These are phyloP conservation scores for Circinella minor DNA, from an alignment of 371 early-diverging fungal species.

Conservation along the genomic window DNA sequence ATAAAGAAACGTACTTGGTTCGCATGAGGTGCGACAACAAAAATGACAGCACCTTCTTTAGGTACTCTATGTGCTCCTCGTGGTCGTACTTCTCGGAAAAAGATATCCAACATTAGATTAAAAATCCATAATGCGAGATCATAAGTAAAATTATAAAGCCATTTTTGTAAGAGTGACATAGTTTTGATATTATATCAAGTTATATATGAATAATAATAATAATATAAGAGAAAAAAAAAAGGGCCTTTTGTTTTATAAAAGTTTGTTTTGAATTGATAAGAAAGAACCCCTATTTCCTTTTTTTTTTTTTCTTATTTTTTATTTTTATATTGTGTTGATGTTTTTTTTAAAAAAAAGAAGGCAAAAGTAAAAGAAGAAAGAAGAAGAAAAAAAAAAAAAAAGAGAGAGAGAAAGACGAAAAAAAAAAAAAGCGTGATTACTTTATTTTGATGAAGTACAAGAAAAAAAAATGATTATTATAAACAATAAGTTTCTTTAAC, in stretches of 20 bases:
- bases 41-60: conserved; percentile 82
- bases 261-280: neutral
- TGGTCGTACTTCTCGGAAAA: conserved; percentile 84
- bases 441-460: too few relatives aligned
- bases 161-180: conserved; percentile 9
- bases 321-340: too few relatives aligned
- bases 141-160: conserved; percentile 16
- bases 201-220: neutral
- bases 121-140: conserved; percentile 50
- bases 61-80: conserved; percentile 89
- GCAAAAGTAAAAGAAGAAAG: too few relatives aligned
- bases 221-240: neutral
- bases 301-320: too few relatives aligned
- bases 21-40: conserved; percentile 92
- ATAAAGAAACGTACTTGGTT: conserved; percentile 75
- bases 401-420: neutral
- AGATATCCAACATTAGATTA: conserved; percentile 67
- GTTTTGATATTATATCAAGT: neutral
- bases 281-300: too few relatives aligned
- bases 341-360: too few relatives aligned
- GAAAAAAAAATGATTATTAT: too few relatives aligned
- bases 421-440: conserved; percentile 1
- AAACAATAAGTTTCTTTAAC: too few relatives aligned
- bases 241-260: neutral
- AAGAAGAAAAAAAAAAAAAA: neutral